These are phyloP conservation scores for Raddia guianensis DNA, from an alignment of 176 grass and related monocot genomes.

Conservation along the genomic window DNA sequence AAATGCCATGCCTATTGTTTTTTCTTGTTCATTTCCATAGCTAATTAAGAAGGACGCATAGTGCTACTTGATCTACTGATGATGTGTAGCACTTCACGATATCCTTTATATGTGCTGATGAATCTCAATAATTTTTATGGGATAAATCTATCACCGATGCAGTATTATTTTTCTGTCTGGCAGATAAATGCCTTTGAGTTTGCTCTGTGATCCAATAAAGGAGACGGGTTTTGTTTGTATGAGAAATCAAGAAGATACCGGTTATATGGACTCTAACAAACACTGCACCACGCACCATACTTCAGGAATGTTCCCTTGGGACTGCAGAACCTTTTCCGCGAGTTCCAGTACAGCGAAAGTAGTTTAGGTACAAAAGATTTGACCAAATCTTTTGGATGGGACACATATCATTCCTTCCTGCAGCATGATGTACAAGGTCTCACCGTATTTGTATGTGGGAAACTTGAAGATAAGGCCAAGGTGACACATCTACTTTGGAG, in stretches of 20 bases:
- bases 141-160: slow-evolving; percentile 17
- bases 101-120: slow-evolving; percentile 6
- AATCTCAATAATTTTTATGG: slow-evolving; percentile 18
- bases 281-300: slow-evolving; percentile 84
- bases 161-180: slow-evolving; percentile 35
- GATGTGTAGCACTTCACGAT: neutral
- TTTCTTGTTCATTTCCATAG: neutral
- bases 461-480: slow-evolving; percentile 94
- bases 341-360: slow-evolving; percentile 82
- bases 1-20: neutral
- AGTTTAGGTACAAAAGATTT: slow-evolving; percentile 89
- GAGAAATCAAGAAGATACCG: slow-evolving; percentile 89
- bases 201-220: slow-evolving; percentile 80
- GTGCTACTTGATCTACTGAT: slow-evolving; percentile 15
- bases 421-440: slow-evolving; percentile 92
- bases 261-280: slow-evolving; percentile 97
- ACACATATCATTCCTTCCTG: slow-evolving; percentile 98
- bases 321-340: slow-evolving; percentile 85
- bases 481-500: slow-evolving; percentile 47
- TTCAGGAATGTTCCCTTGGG: slow-evolving; percentile 93
- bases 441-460: slow-evolving; percentile 86
- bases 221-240: slow-evolving; percentile 87
- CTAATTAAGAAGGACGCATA: slow-evolving; percentile 7
- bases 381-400: slow-evolving; percentile 98
- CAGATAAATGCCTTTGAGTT: slow-evolving; percentile 86